Base-by-base conservation (phyloP, 805 yeast species). In the Yamadazyma nakazawae region DNA sequence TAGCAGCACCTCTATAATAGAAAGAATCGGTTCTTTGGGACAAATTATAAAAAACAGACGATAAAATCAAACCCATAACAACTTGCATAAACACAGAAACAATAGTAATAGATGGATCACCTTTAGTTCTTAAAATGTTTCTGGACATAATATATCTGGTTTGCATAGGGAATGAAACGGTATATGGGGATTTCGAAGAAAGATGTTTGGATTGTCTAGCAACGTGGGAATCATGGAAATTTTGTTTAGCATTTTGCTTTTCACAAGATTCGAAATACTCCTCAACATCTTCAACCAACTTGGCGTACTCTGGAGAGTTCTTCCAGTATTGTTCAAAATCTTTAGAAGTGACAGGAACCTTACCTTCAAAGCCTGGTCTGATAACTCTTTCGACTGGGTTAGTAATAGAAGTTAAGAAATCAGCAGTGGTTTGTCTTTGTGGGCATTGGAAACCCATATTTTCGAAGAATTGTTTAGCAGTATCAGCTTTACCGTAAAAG, bases 371-470 rank as follows among this genome's bases (percentile, higher is more conserved):
- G 13, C 84, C 86, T 11, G 72, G 70, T 42, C 60, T 64, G 21
- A 59, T 59, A n/a, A 74, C 66, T 67, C 86, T 75, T 49, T 81
- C 85, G 30, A 71, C 74, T 13, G 84, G 85, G 61, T 81, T 84
- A 19, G 88, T 82, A 42, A 82, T 75, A 4, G 85, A 73, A 13
- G 88, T 82, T 55, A 82, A 74, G 59, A 70, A 82, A 59, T 82
- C 88, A 4, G 85, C 80, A 42, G 86, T 80, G 5, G 85, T 79
- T 72, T 80, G 82, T 71, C 87, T 77, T 45, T 70, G 68, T 41
- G 81, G 79, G 55, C 82, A 80, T 26, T 71, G 66, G 68, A 68
- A 82, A 37, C 88, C 88, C 85, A 82, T 79, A 14, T 66, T 63
- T 49, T 68, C 59, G 57, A 82, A 82, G 55, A 71, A 82, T 11